Evolutionary conservation across 2,329 filamentous ascomycete species (phyloP).

Genomic region (Trichoderma sp.): DNA sequence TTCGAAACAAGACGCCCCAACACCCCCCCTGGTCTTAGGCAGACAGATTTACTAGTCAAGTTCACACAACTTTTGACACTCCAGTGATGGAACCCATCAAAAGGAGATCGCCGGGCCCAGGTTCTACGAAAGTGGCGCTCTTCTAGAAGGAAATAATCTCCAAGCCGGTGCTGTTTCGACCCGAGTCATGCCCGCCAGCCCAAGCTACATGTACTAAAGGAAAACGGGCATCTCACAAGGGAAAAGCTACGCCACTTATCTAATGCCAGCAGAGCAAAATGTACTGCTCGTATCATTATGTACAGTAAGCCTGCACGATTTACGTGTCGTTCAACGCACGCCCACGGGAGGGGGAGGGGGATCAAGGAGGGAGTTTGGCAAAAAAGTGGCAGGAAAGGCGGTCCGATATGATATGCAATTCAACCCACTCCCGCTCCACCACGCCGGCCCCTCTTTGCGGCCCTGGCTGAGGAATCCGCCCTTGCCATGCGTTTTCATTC

Average conservation of each 20-base stretch:
- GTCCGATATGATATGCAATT: too few relatives aligned
- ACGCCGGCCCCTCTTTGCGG: too few relatives aligned
- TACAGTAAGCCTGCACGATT: too few relatives aligned
- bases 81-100: background rate
- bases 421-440: too few relatives aligned
- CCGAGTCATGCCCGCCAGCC: conserved; percentile 11
- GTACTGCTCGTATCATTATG: too few relatives aligned
- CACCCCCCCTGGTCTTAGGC: conserved; percentile 2
- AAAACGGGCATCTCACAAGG: background rate
- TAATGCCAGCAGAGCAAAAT: background rate
- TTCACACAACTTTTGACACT: too few relatives aligned
- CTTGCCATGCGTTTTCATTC: too few relatives aligned
- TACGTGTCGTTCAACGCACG: too few relatives aligned
- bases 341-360: too few relatives aligned
- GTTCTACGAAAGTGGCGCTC: conserved; percentile 1
- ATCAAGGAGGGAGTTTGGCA: too few relatives aligned
- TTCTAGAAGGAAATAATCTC: conserved; percentile 20
- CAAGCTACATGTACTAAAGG: background rate
- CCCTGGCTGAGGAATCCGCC: too few relatives aligned
- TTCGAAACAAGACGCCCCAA: background rate
- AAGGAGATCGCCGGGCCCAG: background rate
- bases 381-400: too few relatives aligned
- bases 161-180: conserved; percentile 7
- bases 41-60: background rate
- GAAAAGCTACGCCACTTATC: background rate